These are phyloP conservation scores for Dicorynia guianensis DNA, from an alignment of 306 rosid genomes.

Conservation along the genomic window DNA sequence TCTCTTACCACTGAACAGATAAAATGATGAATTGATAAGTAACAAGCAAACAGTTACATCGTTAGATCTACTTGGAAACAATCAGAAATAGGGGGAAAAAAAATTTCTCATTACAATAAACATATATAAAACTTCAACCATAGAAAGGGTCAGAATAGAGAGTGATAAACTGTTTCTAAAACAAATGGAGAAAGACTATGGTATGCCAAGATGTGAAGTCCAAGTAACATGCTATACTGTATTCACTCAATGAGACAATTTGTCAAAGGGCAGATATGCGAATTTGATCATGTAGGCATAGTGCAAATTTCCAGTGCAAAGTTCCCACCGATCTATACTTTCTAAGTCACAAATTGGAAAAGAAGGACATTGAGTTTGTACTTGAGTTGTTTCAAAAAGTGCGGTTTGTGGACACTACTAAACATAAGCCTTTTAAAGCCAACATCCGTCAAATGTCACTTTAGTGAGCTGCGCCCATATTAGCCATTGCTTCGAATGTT, in stretches of 20 bases:
- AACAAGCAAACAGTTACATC: constrained; percentile 33
- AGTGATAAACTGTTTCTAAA: not conserved
- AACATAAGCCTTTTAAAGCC: too few relatives aligned
- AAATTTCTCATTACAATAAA: constrained; percentile 14
- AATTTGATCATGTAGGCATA: too few relatives aligned
- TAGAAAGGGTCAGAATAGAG: not conserved
- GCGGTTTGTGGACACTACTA: too few relatives aligned
- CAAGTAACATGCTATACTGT: not conserved
- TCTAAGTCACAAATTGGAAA: too few relatives aligned
- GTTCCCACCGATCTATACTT: too few relatives aligned
- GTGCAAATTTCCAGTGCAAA: too few relatives aligned
- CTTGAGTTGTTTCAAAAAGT: too few relatives aligned
- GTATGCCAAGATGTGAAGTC: constrained; percentile 9
- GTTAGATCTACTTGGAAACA: not conserved
- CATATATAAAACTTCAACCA: constrained; percentile 14
- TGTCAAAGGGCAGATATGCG: too few relatives aligned
- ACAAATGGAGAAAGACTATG: constrained; percentile 27
- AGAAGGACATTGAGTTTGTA: too few relatives aligned
- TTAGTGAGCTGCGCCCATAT: too few relatives aligned
- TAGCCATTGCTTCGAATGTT: too few relatives aligned
- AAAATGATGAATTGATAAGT: constrained; percentile 30
- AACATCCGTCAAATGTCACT: too few relatives aligned
- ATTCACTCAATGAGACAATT: not conserved
- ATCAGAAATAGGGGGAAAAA: not conserved
- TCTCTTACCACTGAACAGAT: constrained; percentile 84